Evolutionary conservation across 2,329 filamentous ascomycete genomes (phyloP), one percentile per base, ranked within the genome.

Genomic region (Fusarium sublunatum): DNA sequence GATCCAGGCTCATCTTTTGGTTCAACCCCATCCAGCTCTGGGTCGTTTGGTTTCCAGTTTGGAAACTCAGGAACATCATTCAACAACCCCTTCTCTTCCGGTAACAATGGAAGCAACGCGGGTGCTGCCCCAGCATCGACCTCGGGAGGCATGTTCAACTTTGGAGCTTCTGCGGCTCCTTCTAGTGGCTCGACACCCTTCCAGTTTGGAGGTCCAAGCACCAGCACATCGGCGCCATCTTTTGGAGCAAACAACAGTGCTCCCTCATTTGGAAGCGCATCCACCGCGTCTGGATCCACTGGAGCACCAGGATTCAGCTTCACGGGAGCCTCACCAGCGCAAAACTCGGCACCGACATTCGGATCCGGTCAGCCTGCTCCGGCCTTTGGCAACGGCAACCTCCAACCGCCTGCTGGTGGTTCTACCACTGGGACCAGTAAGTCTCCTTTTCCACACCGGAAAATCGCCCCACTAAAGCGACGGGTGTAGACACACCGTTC

Each of bases 401-500:
- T 80, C 65, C 77, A 79, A 71, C 76, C 77, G 60, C 78, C 77
- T 60, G 73, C 72, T 71, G 76, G 75, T 73, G 78, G 78, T 47
- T 79, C 78, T 61, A 79, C 77, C 71, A 79, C 78, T 61, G 78
- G 78, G 73, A 80, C 78, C 66, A 80, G 77, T 79, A 79, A 79
- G 77, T 79, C 75, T 73, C 71, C 73, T 72, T 76, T 77, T 74
- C 72, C 74, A 68, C 53, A 70, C 58, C 74, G 76, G 75, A 78
- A 77, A 74, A 79, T 79, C 66, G 74, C 74, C 70, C 77, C 77
- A 73, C 77, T 80, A 80, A 80, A 79, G 77, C 76, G 77, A 73
- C 77, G 77, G 74, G 67, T 73, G 65, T 77, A 84, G 82, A 84
- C 77, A 82, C 82, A 73, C 82, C 83, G 62, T 82, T 83, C 66